phyloP scores from a whole-genome alignment of 768 basidiomycete genomes.

The Amanita fuliginea region DNA sequence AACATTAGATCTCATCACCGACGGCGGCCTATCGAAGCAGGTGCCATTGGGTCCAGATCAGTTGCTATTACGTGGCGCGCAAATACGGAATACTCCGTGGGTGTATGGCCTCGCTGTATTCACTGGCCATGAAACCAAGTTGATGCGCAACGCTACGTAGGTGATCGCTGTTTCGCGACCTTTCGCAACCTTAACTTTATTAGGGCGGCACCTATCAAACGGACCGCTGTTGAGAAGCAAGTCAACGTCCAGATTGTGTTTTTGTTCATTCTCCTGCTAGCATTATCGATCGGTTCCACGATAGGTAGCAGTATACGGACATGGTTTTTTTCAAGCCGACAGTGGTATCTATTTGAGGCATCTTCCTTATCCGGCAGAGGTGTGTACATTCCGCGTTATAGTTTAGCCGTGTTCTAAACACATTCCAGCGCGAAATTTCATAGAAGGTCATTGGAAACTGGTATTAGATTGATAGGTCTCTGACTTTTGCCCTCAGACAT shows the following conservation, averaged over 20 bases:
- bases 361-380: conserved; percentile 53
- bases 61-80: conserved; percentile 86
- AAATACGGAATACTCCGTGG: conserved; percentile 95
- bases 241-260: conserved; percentile 97
- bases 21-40: conserved; percentile 56
- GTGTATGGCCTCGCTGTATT: conserved; percentile 89
- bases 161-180: conserved; percentile 17
- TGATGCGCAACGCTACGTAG: conserved; percentile 97
- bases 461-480: conserved; percentile 4
- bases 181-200: not conserved
- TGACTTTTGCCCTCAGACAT: conserved; percentile 50
- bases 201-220: conserved; percentile 88
- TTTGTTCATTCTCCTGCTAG: conserved; percentile 79
- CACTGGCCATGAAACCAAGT: conserved; percentile 96
- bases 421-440: conserved; percentile 55
- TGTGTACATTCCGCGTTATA: conserved; percentile 17
- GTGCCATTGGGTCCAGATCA: conserved; percentile 93
- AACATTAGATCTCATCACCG: conserved; percentile 52
- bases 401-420: not conserved
- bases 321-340: conserved; percentile 78
- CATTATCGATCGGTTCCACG: conserved; percentile 82
- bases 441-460: conserved; percentile 51
- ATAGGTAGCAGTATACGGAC: conserved; percentile 86
- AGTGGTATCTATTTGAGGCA: conserved; percentile 83
- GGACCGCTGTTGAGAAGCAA: conserved; percentile 91